Percentiles rank a stretch among this genome's conserved stretches.
Conservation (phyloP, 2,329 filamentous ascomycete species). For the Pyrenochaeta sp. region DNA sequence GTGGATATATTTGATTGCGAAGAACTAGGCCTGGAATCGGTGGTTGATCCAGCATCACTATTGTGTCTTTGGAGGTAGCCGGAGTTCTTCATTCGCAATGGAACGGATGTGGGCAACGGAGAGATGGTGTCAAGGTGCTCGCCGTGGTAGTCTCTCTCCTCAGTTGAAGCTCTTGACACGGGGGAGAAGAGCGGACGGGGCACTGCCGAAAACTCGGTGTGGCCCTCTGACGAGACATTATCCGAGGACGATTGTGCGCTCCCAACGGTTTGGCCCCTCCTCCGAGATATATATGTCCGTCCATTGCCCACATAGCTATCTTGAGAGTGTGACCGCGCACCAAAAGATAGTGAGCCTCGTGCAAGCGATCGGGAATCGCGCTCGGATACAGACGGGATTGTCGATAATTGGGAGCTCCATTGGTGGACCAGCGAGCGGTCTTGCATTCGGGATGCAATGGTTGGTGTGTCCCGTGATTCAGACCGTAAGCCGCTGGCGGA, state of each 20-base stretch:
- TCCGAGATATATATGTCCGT: slow-evolving; percentile 31
- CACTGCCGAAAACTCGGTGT: slow-evolving; percentile 44
- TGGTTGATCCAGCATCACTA: slow-evolving; percentile 42
- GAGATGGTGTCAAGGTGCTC: slow-evolving; percentile 52
- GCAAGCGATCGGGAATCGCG: slow-evolving; percentile 46
- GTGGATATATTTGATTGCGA: slow-evolving; percentile 46
- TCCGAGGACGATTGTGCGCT: slow-evolving; percentile 47
- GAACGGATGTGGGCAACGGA: slow-evolving; percentile 48
- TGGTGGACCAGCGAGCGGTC: slow-evolving; percentile 46
- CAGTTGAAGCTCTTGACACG: slow-evolving; percentile 26
- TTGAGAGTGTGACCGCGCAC: slow-evolving; percentile 42
- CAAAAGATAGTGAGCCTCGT: slow-evolving; percentile 42
- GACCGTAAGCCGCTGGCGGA: slow-evolving; percentile 48
- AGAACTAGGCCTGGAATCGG: slow-evolving; percentile 46
- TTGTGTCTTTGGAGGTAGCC: slow-evolving; percentile 45
- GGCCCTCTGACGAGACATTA: slow-evolving; percentile 35
- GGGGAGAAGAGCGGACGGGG: slow-evolving; percentile 49
- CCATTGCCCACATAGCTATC: slow-evolving; percentile 38
- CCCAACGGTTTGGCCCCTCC: slow-evolving; percentile 43
- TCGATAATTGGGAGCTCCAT: slow-evolving; percentile 52
- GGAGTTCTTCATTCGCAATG: slow-evolving; percentile 49
- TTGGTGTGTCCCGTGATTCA: slow-evolving; percentile 43
- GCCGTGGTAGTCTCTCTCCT: slow-evolving; percentile 45
- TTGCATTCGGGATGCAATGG: slow-evolving; percentile 51
- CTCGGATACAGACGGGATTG: slow-evolving; percentile 48